Conservation (phyloP, 768 basidiomycete genomes). For the Crucibulum laeve region DNA sequence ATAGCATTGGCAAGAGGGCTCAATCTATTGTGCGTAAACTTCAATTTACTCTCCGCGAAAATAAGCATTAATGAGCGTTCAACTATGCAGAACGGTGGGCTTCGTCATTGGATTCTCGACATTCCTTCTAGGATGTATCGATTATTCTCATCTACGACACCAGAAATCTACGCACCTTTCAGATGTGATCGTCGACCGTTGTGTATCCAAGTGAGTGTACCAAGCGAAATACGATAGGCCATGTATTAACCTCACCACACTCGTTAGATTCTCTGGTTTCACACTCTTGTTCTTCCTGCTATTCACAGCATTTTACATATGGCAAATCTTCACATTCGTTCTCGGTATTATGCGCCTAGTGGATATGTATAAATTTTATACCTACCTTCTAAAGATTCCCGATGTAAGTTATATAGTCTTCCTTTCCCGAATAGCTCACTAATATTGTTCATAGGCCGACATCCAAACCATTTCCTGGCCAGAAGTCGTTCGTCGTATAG, state of each 20-base stretch:
- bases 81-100: constrained; percentile 94
- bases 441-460: constrained; percentile 60
- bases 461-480: constrained; percentile 98
- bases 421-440: constrained; percentile 7
- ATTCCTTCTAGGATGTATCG: constrained; percentile 91
- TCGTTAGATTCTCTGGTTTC: constrained; percentile 73
- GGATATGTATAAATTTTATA: constrained; percentile 97
- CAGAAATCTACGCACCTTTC: constrained; percentile 66
- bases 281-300: constrained; percentile 80
- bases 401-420: constrained; percentile 55
- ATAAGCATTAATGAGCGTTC: too few species aligned
- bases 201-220: constrained; percentile 78
- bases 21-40: constrained; percentile 82
- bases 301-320: constrained; percentile 84
- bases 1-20: constrained; percentile 87
- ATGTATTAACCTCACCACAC: background rate
- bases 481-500: constrained; percentile 87
- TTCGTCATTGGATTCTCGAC: constrained; percentile 99
- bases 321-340: constrained; percentile 81
- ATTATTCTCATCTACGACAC: constrained; percentile 76
- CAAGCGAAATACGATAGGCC: too few species aligned
- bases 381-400: constrained; percentile 87
- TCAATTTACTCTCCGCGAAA: constrained; percentile 9
- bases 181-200: constrained; percentile 78
- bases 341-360: constrained; percentile 73